Evolutionary conservation across 345 rosid genomes (phyloP), one percentile per base, ranked within the genome.

Genomic region (Hibiscus mutabilis): DNA sequence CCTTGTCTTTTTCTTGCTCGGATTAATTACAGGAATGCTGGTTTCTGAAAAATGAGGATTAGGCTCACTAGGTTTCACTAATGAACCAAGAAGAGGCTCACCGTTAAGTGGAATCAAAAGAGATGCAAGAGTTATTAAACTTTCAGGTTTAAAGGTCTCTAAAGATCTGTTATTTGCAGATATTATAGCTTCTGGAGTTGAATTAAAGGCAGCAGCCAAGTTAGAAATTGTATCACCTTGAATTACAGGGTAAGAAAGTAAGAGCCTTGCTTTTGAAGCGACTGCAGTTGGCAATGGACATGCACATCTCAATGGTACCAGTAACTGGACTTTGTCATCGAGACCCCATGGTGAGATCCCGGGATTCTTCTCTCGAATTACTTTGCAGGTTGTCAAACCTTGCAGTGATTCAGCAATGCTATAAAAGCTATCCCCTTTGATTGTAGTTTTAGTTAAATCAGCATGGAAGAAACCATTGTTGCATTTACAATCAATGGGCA

Each of bases 371-470:
- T 81, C 84, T 61, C 78, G 68, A 58, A 90, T 81, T 7, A 90
- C 90, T 60, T 77, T 78, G 82, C 91, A 90, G 31, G 89, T 78
- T 37, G 93, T 90, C 73, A 93, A 80, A 70, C 97, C 97, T 71
- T 85, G 84, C 4, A 90, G 76, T 3, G 96, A 85, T 46, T 81
- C 84, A 21, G 91, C 77, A 68, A 92, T 82, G 74, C 83, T 72
- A 66, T 73, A 70, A 74, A 92, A 86, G 58, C 82, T 87, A 81
- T 88, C 94, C 15, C 96, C 91, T 71, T 79, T 77, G 31, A 77
- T 53, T n/a, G 84, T 75, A 15, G 84, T 83, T 73, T 82, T 87
- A 4, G 73, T 74, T 44, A 88, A 57, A 68, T 70, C 75, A 37
- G 98, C 93, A 78, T 84, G 83, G 65, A 83, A 92, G 75, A 79